A percentile compares a stretch with the other conserved stretches of the same genome.
phyloP scores from a whole-genome alignment of 2,329 filamentous ascomycete genomes.

The Dendrostoma leiphaemia region DNA sequence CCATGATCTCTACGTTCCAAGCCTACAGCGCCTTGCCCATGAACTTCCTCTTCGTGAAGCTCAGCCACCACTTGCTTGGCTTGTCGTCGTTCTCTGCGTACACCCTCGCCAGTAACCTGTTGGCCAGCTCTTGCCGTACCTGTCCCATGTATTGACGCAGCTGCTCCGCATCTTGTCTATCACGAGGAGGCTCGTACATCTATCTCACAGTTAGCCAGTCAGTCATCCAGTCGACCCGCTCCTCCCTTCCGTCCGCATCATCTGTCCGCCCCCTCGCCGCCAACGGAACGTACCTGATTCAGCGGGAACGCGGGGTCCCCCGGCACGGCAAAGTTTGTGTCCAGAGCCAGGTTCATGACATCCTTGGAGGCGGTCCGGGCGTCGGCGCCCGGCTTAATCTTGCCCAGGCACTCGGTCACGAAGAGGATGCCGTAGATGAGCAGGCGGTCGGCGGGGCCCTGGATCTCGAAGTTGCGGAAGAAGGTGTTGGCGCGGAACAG shows the following conservation, averaged over 20 bases:
- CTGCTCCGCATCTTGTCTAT: conserved; percentile 85
- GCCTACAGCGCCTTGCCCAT: conserved; percentile 96
- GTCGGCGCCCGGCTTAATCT: conserved; percentile 74
- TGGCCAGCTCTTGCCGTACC: conserved; percentile 87
- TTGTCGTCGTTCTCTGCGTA: conserved; percentile 75
- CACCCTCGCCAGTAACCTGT: conserved; percentile 77
- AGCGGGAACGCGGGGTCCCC: conserved; percentile 91
- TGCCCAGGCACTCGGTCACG: conserved; percentile 83
- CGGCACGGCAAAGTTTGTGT: conserved; percentile 89
- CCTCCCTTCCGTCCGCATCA: neutral
- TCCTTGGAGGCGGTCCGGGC: conserved; percentile 65
- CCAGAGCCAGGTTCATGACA: conserved; percentile 85
- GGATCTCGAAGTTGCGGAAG: conserved; percentile 99
- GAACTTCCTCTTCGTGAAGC: conserved; percentile 98
- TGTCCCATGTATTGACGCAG: conserved; percentile 88
- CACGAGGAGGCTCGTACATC: conserved; percentile 86
- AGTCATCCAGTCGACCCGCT: neutral
- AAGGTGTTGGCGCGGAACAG: conserved; percentile 98
- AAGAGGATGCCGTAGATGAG: conserved; percentile 97
- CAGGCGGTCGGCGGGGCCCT: conserved; percentile 89
- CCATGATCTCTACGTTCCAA: conserved; percentile 24
- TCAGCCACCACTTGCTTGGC: conserved; percentile 91
- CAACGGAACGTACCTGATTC: conserved; percentile 70
- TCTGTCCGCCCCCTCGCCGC: neutral
- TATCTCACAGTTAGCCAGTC: conserved; percentile 26